These are phyloP conservation scores for Stephanodiscus triporus DNA, from an alignment of 108 stramenopile genomes.

Conservation along the genomic window DNA sequence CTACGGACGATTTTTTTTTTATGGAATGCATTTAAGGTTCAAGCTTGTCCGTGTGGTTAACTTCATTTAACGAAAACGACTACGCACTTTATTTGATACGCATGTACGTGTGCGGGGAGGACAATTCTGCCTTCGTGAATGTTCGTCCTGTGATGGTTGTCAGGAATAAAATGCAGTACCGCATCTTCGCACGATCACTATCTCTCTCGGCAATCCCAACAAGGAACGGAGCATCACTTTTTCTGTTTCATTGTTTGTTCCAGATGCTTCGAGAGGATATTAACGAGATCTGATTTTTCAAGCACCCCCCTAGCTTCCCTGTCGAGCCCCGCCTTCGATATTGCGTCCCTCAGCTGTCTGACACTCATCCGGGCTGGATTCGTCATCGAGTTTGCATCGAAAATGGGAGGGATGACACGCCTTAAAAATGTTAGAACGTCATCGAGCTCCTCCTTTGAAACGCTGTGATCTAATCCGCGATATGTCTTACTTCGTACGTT, in stretches of 20 bases:
- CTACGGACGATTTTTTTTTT: no score
- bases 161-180: no score
- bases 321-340: slow-evolving; percentile 30
- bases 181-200: no score
- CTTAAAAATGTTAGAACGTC: slow-evolving; percentile 45
- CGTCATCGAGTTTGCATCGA: neutral
- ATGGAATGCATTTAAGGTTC: no score
- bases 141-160: no score
- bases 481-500: slow-evolving; percentile 55
- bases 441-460: slow-evolving; percentile 53
- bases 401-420: slow-evolving; percentile 43
- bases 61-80: no score
- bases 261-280: slow-evolving; percentile 22
- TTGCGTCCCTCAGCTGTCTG: slow-evolving; percentile 53
- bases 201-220: no score
- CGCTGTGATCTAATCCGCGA: slow-evolving; percentile 54
- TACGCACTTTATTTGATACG: no score
- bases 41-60: no score
- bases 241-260: neutral
- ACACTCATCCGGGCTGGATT: slow-evolving; percentile 54
- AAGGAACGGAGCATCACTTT: neutral
- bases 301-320: slow-evolving; percentile 57
- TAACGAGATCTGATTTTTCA: slow-evolving; percentile 56
- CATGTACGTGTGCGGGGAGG: no score
- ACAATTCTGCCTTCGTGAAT: no score